Percentiles rank a stretch among this genome's conserved stretches.
Evolutionary conservation across 2,329 filamentous ascomycete genomes (phyloP).

Genomic region (Periconia sp.): DNA sequence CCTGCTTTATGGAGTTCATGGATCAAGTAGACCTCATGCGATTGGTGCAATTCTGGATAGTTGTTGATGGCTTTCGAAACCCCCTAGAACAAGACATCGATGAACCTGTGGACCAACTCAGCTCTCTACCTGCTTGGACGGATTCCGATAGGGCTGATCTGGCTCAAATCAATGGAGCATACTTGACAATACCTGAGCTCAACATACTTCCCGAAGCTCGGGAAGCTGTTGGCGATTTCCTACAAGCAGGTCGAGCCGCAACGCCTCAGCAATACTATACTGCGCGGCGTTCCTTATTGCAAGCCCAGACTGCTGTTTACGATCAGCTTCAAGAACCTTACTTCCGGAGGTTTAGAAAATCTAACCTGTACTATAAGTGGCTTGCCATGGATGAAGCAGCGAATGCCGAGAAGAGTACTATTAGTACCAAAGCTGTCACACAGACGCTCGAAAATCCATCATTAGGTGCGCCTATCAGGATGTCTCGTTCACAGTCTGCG

Average conservation of each 20-base stretch:
- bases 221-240: slow-evolving; percentile 74
- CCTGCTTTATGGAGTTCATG: slow-evolving; percentile 99
- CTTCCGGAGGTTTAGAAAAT: slow-evolving; percentile 86
- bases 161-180: slow-evolving; percentile 88
- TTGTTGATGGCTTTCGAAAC: slow-evolving; percentile 94
- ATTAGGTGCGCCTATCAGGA: slow-evolving; percentile 38
- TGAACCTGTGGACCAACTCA: slow-evolving; percentile 66
- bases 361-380: slow-evolving; percentile 95
- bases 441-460: slow-evolving; percentile 33
- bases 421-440: slow-evolving; percentile 32
- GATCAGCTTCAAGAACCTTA: slow-evolving; percentile 83
- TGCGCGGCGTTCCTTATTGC: slow-evolving; percentile 80
- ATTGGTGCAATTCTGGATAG: slow-evolving; percentile 96
- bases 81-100: slow-evolving; percentile 86
- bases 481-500: slow-evolving; percentile 57
- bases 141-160: slow-evolving; percentile 86
- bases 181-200: slow-evolving; percentile 81
- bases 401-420: slow-evolving; percentile 34
- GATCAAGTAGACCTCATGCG: slow-evolving; percentile 86
- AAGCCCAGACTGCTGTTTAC: slow-evolving; percentile 80
- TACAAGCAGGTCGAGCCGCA: slow-evolving; percentile 77
- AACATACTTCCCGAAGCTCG: slow-evolving; percentile 75
- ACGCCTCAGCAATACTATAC: slow-evolving; percentile 81
- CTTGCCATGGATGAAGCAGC: slow-evolving; percentile 80
- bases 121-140: slow-evolving; percentile 68